Base-by-base conservation (phyloP, 2,329 filamentous ascomycete genomes). In the Trichoderma asperellum region DNA sequence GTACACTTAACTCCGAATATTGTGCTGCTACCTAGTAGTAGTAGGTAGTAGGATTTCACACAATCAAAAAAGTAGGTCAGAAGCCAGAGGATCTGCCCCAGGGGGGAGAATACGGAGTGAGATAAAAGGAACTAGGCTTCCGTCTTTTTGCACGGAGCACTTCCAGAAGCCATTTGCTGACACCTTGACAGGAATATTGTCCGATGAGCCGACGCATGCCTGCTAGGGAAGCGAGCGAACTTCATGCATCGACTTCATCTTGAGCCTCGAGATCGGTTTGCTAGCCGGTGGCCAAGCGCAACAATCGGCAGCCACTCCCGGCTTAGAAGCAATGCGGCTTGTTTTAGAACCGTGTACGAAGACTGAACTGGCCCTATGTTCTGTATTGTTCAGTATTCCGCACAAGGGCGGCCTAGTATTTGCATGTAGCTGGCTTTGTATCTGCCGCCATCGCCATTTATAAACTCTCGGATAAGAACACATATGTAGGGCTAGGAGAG, bases 241-340 rank as follows among this genome's bases (percentile, higher is more conserved):
- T 16, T 67, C 35, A 10, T 59, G 64, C 64, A 49, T 59, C 53
- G 29, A 66, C 8, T 59, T 49, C 40, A n/a, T 21, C 29, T 47
- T 57, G 63, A 32, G 18, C 63, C n/a, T 67, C 55, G 55, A 59
- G 63, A 59, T 67, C 63, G 63, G 63, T 37, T 57, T 49, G 55
- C 53, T 37, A 59, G 40, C 64, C 64, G 53, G 29, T 37, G 64
- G 16, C 64, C 64, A 16, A 21, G 62, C 59, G 47, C 40, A 32
- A 67, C 40, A 67, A 24, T 52, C 64, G 53, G 64, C 55, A 58
- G 64, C 64, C 64, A 67, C 55, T 59, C 40, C 64, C 55, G 64
- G 64, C 16, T 35, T 65, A 57, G 62, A 57, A 37, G 5, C 24
- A 32, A 24, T 47, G 47, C 27, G 35, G 57, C 35, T 57, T 34